These are phyloP conservation scores for Ascocoryne sarcoides DNA, from an alignment of 2,329 filamentous ascomycete species.

Conservation along the genomic window DNA sequence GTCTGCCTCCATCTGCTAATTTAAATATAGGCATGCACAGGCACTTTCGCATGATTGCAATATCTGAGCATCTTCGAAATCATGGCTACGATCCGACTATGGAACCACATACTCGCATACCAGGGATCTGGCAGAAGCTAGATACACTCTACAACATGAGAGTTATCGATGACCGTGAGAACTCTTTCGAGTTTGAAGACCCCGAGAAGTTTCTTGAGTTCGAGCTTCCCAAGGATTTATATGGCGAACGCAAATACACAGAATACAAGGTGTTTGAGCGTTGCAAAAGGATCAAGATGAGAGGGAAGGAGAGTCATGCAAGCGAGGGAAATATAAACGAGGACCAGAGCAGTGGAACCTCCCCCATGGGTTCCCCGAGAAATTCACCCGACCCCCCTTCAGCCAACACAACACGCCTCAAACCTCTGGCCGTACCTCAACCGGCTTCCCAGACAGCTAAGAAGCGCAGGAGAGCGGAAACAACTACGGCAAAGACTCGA, in stretches of 20 bases:
- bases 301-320: constrained; percentile 12
- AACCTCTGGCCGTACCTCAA: constrained; percentile 18
- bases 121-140: constrained; percentile 87
- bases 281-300: no score
- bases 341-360: no score
- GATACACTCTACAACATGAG: constrained; percentile 75
- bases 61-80: constrained; percentile 70
- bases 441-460: background rate
- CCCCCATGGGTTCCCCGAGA: constrained; percentile 7
- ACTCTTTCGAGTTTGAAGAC: constrained; percentile 37
- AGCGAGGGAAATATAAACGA: constrained; percentile 25
- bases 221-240: constrained; percentile 43
- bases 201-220: constrained; percentile 53
- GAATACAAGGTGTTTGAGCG: no score
- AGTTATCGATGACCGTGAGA: constrained; percentile 76
- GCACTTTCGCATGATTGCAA: constrained; percentile 84
- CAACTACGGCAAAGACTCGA: constrained; percentile 28
- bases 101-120: constrained; percentile 74
- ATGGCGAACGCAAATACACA: constrained; percentile 24
- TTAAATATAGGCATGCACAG: constrained; percentile 70
- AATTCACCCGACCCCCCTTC: constrained; percentile 30
- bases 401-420: constrained; percentile 27
- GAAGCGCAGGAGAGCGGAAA: constrained; percentile 28
- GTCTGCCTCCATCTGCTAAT: background rate
- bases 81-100: constrained; percentile 67